These are phyloP conservation scores for Suillus subaureus DNA, from an alignment of 768 basidiomycete species.

Conservation along the genomic window DNA sequence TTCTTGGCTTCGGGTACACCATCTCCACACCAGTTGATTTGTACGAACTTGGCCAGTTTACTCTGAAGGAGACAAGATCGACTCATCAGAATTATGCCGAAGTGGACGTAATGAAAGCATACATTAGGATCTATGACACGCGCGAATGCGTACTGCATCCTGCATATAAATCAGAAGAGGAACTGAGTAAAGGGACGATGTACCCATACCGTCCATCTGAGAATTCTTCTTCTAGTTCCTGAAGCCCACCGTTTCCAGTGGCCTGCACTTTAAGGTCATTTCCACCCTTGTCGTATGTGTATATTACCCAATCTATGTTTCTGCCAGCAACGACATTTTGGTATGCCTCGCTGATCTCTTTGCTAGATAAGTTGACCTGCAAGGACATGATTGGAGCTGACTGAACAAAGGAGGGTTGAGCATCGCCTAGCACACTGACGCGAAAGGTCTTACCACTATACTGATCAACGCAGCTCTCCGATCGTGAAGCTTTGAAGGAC, in stretches of 20 bases:
- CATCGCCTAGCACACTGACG: background rate
- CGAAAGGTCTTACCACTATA: background rate
- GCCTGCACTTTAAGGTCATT: conserved; percentile 89
- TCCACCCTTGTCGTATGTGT: conserved; percentile 78
- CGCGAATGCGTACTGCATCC: conserved; percentile 93
- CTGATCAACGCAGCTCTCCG: background rate
- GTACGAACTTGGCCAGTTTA: conserved; percentile 86
- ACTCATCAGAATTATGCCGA: background rate
- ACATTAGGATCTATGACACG: conserved; percentile 87
- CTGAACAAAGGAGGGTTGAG: background rate
- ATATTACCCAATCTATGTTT: conserved; percentile 75
- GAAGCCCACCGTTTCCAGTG: conserved; percentile 84
- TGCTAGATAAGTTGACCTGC: conserved; percentile 76
- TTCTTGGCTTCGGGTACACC: conserved; percentile 93
- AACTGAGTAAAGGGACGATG: conserved; percentile 7
- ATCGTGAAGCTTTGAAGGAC: background rate
- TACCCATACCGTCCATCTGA: conserved; percentile 80
- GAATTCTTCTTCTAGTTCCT: conserved; percentile 93
- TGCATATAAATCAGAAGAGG: conserved; percentile 32
- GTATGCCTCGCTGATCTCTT: conserved; percentile 73
- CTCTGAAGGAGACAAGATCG: conserved; percentile 47
- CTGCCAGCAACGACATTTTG: conserved; percentile 68
- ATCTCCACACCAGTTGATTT: conserved; percentile 97
- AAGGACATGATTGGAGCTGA: conserved; percentile 64
- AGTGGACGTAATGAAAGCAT: conserved; percentile 22